phyloP scores from a whole-genome alignment of 139 green algal genomes.

The Tetraselmis chui region DNA sequence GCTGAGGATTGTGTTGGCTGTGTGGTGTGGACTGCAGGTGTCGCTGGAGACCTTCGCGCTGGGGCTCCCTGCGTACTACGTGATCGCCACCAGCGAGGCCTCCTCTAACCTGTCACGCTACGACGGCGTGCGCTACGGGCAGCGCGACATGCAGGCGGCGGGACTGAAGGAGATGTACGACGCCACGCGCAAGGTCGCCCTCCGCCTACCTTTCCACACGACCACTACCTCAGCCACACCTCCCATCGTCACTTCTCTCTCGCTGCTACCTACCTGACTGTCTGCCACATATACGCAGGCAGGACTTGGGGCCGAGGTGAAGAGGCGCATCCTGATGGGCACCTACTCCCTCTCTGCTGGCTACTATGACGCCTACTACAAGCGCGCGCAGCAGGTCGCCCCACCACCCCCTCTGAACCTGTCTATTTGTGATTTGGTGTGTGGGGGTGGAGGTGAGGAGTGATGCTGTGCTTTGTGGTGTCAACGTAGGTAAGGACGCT shows the following conservation, averaged over 20 bases:
- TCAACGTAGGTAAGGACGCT: slow-evolving; percentile 75
- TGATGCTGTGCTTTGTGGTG: background rate
- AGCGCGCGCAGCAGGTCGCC: slow-evolving; percentile 78
- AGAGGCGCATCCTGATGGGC: slow-evolving; percentile 95
- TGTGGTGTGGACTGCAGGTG: slow-evolving; percentile 34
- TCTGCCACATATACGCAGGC: too few relatives aligned
- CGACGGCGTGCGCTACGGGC: slow-evolving; percentile 88
- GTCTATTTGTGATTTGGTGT: background rate
- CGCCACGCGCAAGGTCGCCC: slow-evolving; percentile 25
- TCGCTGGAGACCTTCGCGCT: slow-evolving; percentile 62
- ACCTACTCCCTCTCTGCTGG: slow-evolving; percentile 92
- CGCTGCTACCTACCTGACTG: too few relatives aligned
- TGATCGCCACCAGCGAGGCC: slow-evolving; percentile 87
- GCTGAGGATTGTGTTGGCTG: too few relatives aligned
- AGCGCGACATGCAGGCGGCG: slow-evolving; percentile 23
- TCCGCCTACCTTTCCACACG: too few relatives aligned
- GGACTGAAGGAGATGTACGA: slow-evolving; percentile 55
- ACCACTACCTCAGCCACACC: too few relatives aligned
- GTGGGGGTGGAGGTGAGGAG: background rate
- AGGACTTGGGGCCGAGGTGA: slow-evolving; percentile 81
- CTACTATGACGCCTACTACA: slow-evolving; percentile 97
- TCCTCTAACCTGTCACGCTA: slow-evolving; percentile 92
- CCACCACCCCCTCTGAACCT: background rate
- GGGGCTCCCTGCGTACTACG: slow-evolving; percentile 94
- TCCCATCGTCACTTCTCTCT: too few relatives aligned